These are phyloP conservation scores for Exophiala viscosa DNA, from an alignment of 2,329 filamentous ascomycete species.

Conservation along the genomic window DNA sequence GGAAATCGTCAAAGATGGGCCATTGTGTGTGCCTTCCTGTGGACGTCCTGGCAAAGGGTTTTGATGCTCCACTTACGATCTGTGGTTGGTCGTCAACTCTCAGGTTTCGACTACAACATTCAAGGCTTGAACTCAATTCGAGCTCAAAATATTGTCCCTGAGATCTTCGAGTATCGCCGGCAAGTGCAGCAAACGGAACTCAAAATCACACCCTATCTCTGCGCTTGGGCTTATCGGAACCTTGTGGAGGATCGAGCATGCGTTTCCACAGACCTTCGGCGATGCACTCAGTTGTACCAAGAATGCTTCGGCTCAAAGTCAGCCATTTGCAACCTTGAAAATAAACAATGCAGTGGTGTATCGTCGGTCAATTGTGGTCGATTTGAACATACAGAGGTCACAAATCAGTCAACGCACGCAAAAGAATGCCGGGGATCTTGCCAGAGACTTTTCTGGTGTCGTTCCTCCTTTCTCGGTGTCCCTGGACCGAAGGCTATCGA, in stretches of 20 bases:
- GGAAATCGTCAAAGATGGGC: not conserved
- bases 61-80: conserved; percentile 52
- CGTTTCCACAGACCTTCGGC: conserved; percentile 6
- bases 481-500: conserved; percentile 1
- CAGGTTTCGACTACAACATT: conserved; percentile 58
- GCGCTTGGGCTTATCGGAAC: conserved; percentile 11
- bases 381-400: conserved; percentile 3
- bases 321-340: not conserved
- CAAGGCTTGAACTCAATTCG: conserved; percentile 1
- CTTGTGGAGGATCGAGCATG: conserved; percentile 10
- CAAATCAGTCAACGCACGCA: conserved; percentile 2
- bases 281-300: not conserved
- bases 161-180: conserved; percentile 8
- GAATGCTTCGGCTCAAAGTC: conserved; percentile 1
- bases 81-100: conserved; percentile 73
- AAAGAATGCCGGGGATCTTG: not conserved
- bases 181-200: conserved; percentile 1
- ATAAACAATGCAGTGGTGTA: not conserved
- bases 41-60: conserved; percentile 5
- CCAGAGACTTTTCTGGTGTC: conserved; percentile 2
- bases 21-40: conserved; percentile 7
- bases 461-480: not conserved
- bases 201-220: conserved; percentile 7
- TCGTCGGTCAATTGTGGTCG: not conserved
- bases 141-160: conserved; percentile 1